A percentile compares a stretch with the other conserved stretches of the same genome.
phyloP scores from a whole-genome alignment of 192 early-diverging fungal genomes.

The Coemansia sp. region DNA sequence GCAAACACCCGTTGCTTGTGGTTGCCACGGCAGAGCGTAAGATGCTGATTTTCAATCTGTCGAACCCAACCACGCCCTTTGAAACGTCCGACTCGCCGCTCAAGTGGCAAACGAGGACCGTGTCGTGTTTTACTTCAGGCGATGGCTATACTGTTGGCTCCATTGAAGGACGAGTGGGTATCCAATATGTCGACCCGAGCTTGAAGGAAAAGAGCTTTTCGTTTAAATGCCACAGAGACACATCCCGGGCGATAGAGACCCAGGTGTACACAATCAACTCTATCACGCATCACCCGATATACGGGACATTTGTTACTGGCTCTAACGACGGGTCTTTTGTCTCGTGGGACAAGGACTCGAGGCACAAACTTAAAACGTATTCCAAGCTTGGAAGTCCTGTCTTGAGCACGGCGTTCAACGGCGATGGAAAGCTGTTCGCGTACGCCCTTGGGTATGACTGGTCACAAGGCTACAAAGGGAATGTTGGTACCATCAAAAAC shows the following conservation, averaged over 20 bases:
- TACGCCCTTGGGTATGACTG: constrained; percentile 91
- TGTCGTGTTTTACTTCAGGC: constrained; percentile 78
- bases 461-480: constrained; percentile 75
- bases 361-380: constrained; percentile 80
- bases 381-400: constrained; percentile 67
- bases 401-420: constrained; percentile 73
- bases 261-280: constrained; percentile 63
- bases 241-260: constrained; percentile 68
- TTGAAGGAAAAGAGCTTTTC: constrained; percentile 66
- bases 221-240: constrained; percentile 90
- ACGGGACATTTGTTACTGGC: constrained; percentile 88
- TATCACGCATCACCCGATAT: constrained; percentile 49
- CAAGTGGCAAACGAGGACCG: constrained; percentile 65
- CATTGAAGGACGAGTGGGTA: constrained; percentile 92
- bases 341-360: constrained; percentile 97
- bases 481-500: constrained; percentile 60
- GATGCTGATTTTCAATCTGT: constrained; percentile 77
- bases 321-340: constrained; percentile 84
- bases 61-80: constrained; percentile 72
- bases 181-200: constrained; percentile 90
- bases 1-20: constrained; percentile 75
- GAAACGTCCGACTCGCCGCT: constrained; percentile 62
- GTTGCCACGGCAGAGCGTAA: constrained; percentile 92
- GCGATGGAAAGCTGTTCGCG: constrained; percentile 86
- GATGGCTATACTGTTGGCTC: constrained; percentile 89